These are phyloP conservation scores for Mortierella sp. DNA, from an alignment of 371 early-diverging fungal genomes.

Conservation along the genomic window DNA sequence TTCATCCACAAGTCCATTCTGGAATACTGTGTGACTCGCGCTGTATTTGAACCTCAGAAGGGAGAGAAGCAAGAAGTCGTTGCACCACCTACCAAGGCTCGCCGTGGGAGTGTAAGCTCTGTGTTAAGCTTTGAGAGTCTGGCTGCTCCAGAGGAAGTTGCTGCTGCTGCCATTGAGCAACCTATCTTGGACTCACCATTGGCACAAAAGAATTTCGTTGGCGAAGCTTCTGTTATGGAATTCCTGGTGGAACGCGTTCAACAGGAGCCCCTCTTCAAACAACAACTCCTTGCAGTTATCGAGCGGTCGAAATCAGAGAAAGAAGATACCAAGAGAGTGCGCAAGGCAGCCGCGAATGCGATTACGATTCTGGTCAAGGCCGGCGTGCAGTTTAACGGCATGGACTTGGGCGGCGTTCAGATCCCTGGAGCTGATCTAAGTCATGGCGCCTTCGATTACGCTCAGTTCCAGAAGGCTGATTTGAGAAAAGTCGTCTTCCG, in stretches of 20 bases:
- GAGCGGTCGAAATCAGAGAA: slow-evolving; percentile 7
- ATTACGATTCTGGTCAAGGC: slow-evolving; percentile 20
- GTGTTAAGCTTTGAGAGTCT: background rate
- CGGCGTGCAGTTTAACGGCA: slow-evolving; percentile 4
- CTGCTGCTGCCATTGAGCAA: background rate
- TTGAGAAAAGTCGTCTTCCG: slow-evolving; percentile 2
- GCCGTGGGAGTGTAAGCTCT: background rate
- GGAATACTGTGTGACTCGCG: slow-evolving; percentile 11
- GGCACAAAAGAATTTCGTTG: slow-evolving; percentile 1
- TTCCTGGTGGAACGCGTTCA: slow-evolving; percentile 16
- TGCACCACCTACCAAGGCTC: background rate
- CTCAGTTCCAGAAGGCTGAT: slow-evolving; percentile 6
- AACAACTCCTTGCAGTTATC: slow-evolving; percentile 6
- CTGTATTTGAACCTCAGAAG: slow-evolving; percentile 12
- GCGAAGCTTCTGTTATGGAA: background rate
- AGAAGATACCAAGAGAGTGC: background rate
- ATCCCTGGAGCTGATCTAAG: slow-evolving; percentile 8
- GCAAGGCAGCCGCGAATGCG: slow-evolving; percentile 15
- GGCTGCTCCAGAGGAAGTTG: background rate
- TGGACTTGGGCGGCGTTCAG: background rate
- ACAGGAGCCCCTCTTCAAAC: background rate
- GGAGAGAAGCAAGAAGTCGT: background rate
- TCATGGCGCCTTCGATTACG: slow-evolving; percentile 3
- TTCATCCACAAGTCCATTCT: slow-evolving; percentile 18
- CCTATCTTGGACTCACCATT: background rate